Base-by-base conservation (phyloP, 2,329 filamentous ascomycete genomes). In the Colletotrichum liaoningense region DNA sequence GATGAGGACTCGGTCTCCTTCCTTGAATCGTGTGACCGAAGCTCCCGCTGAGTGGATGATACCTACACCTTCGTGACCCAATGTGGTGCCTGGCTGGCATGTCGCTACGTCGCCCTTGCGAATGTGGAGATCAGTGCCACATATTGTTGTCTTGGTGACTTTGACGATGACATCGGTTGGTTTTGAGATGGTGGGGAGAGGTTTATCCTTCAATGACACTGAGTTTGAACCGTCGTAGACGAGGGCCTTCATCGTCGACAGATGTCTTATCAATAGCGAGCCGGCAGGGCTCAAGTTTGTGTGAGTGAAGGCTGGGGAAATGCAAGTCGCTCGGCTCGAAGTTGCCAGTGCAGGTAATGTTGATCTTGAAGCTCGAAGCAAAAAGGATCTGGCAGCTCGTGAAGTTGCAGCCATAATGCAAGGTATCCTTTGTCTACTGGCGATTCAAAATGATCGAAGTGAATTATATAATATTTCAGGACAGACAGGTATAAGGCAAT, bases 191-290 rank as follows among this genome's bases (percentile, higher is more conserved):
- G 71, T 66, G 3, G 87, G 88, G 26, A 59, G 22, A 12, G 60
- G 49, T 2, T 56, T 71, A 59, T 80, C 80, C 28, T 83, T 78
- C 3, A 88, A 75, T 26, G 80, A 79, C 11, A 86, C 79, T 12
- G 77, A 77, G 30, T 79, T 77, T 9, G 76, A 75, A 46, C 79
- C 80, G 5, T 77, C 79, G 75, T 87, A 88, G 7, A 88, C 81
- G 57, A 88, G 82, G 5, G 85, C 86, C 74, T 86, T 86, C 86
- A 88, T 88, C 11, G 77, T 80, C 28, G 60, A 68, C 11, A 54
- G 9, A 46, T 49, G 28, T 19, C 69, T 63, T 0, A 38, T 6
- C 4, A 57, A 55, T 5, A 55, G n/a, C 3, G 68, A 60, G 69
- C 63, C 42, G 26, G 57, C 24, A 6, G 57, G 11, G 56, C 19